Base-by-base conservation (phyloP, 768 basidiomycete genomes). In the Punctularia strigosozonata region DNA sequence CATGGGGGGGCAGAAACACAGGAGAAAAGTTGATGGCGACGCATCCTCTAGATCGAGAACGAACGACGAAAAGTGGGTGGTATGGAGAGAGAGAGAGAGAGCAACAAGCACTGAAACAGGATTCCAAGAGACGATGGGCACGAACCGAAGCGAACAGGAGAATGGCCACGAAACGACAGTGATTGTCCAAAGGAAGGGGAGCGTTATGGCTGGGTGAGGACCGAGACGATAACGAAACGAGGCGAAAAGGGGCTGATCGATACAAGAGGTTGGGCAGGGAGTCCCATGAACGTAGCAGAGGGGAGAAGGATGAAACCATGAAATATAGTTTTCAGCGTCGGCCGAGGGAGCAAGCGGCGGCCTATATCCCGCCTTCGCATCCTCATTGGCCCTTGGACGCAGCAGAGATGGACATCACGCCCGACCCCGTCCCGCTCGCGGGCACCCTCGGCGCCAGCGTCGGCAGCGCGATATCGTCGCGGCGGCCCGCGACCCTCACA, bases 401-500 rank as follows among this genome's bases (percentile, higher is more conserved):
- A 30, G 10, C 28, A 30, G 15, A 30, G 28, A 30, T 30, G 28
- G 28, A 30, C 10, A 30, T 8, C 12, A 8, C 12, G 10, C 10
- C 8, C 10, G 19, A 34, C 33, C 8, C 33, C 12, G 8, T 20
- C 12, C 26, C 26, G 26, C 26, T 28, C 26, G 10, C 26, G 26
- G 10, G 10, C 42, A 48, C 49, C 37, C 49, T 43, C 30, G 37
- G 24, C 34, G 22, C 45, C 15, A 4, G 10, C 24, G 21, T 35
- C 36, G 28, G n/a, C 38, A 14, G 38, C 19, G 31, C 37, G 31
- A 19, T 31, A 23, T 28, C 47, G 43, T 41, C 31, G 25, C 36
- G 4, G 34, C 43, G 3, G 38, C 25, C 6, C 32, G 21, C 42
- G 14, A 15, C 34, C 8, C 45, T 43, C 4, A 47, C 45, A 30